Conservation (phyloP, 2,329 filamentous ascomycete species). For the Bimuria novae-zelandiae region DNA sequence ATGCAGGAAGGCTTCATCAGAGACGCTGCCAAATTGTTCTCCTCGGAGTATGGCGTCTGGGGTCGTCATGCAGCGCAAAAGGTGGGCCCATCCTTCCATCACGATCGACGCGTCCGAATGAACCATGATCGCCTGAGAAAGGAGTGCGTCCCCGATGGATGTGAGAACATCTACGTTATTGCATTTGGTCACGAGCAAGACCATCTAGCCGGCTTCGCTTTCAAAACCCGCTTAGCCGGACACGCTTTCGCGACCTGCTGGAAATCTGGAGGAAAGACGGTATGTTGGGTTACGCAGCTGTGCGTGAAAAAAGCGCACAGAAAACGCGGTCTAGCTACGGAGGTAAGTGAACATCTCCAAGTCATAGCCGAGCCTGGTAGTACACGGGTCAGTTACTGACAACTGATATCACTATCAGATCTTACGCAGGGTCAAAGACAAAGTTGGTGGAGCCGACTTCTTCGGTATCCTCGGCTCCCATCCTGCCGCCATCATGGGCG, state of each 20-base stretch:
- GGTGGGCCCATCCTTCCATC: neutral
- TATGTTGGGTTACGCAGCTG: slow-evolving; percentile 52
- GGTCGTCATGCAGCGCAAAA: neutral
- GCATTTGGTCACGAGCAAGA: neutral
- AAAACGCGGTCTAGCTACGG: slow-evolving; percentile 42
- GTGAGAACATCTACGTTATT: neutral
- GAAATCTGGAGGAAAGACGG: slow-evolving; percentile 30
- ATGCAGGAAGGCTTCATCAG: no score
- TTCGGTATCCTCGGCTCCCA: neutral
- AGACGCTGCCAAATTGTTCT: neutral
- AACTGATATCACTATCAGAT: neutral
- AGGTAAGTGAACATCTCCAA: no score
- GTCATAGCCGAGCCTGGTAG: no score
- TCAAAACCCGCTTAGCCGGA: slow-evolving; percentile 29
- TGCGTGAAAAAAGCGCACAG: slow-evolving; percentile 46
- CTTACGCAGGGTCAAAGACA: neutral
- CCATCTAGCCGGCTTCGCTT: neutral
- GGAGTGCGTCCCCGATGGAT: neutral
- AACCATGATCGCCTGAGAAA: neutral
- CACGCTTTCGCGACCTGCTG: slow-evolving; percentile 47
- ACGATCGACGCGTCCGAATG: neutral
- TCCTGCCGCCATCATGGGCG: neutral
- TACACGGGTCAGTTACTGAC: no score
- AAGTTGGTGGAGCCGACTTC: neutral
- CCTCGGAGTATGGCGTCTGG: neutral